A percentile compares a stretch with the other conserved stretches of the same genome.
Conservation (phyloP, 192 early-diverging fungal genomes). For the Coemansia sp. region DNA sequence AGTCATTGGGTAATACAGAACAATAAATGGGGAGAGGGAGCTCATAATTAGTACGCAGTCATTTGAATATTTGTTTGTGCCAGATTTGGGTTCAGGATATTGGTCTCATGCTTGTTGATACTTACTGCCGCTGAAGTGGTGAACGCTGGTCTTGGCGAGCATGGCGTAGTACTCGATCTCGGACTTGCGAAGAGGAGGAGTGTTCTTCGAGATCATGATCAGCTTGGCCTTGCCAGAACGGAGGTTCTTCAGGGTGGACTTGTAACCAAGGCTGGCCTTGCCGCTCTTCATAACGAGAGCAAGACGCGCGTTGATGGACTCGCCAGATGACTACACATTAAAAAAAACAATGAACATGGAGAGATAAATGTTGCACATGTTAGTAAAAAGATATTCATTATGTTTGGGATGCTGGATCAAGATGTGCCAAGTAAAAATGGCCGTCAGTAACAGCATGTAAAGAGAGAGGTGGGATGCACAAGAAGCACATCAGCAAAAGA, state of each 20-base stretch:
- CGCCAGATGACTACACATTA: slow-evolving; percentile 76
- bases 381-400: background rate
- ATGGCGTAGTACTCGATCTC: slow-evolving; percentile 99
- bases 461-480: background rate
- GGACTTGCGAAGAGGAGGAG: slow-evolving; percentile 98
- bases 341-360: background rate
- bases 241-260: slow-evolving; percentile 97
- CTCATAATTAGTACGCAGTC: background rate
- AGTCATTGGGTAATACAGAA: background rate
- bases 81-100: background rate
- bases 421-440: background rate
- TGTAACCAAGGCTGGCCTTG: slow-evolving; percentile 98
- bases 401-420: background rate
- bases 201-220: slow-evolving; percentile 98
- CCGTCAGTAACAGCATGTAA: background rate
- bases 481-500: too few species aligned
- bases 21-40: background rate
- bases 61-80: background rate
- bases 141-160: slow-evolving; percentile 99
- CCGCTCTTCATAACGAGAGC: slow-evolving; percentile 99
- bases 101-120: slow-evolving; percentile 13
- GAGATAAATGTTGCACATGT: background rate
- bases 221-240: slow-evolving; percentile 97
- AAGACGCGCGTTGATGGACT: slow-evolving; percentile 98
- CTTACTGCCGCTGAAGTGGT: slow-evolving; percentile 98